Evolutionary conservation across 495 filamentous ascomycete species (phyloP).

Genomic region (Penicillium coprophilum): DNA sequence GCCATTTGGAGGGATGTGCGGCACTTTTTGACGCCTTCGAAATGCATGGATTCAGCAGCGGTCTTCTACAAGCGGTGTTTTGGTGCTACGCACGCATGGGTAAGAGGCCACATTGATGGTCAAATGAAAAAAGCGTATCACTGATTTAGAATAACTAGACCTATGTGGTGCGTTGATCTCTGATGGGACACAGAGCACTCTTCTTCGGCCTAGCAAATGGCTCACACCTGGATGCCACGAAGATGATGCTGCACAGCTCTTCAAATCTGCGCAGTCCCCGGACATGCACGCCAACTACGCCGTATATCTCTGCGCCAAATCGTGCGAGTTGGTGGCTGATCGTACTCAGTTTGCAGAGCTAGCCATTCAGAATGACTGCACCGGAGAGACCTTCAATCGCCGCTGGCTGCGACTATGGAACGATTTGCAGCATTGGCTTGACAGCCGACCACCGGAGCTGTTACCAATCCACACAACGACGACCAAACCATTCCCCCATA

Average conservation of each 20-base stretch:
- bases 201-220: slow-evolving; percentile 45
- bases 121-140: background rate
- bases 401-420: slow-evolving; percentile 44
- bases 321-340: slow-evolving; percentile 43
- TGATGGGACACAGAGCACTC: slow-evolving; percentile 43
- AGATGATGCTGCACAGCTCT: slow-evolving; percentile 31
- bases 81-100: slow-evolving; percentile 54
- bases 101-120: slow-evolving; percentile 14
- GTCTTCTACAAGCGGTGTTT: slow-evolving; percentile 45
- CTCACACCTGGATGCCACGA: slow-evolving; percentile 32
- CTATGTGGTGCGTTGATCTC: slow-evolving; percentile 49
- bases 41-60: slow-evolving; percentile 44
- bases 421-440: slow-evolving; percentile 44
- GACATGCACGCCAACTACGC: slow-evolving; percentile 50
- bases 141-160: slow-evolving; percentile 28
- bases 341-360: slow-evolving; percentile 40
- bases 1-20: slow-evolving; percentile 50
- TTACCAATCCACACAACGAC: slow-evolving; percentile 35
- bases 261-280: slow-evolving; percentile 29
- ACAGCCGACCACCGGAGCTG: slow-evolving; percentile 41
- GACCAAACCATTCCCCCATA: slow-evolving; percentile 42
- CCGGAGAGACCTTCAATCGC: slow-evolving; percentile 23
- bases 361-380: slow-evolving; percentile 33
- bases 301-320: slow-evolving; percentile 44
- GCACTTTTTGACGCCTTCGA: slow-evolving; percentile 44